Base-by-base conservation (phyloP, 1,284 basidiomycete species). In the Mycosarcoma mackinlayi region DNA sequence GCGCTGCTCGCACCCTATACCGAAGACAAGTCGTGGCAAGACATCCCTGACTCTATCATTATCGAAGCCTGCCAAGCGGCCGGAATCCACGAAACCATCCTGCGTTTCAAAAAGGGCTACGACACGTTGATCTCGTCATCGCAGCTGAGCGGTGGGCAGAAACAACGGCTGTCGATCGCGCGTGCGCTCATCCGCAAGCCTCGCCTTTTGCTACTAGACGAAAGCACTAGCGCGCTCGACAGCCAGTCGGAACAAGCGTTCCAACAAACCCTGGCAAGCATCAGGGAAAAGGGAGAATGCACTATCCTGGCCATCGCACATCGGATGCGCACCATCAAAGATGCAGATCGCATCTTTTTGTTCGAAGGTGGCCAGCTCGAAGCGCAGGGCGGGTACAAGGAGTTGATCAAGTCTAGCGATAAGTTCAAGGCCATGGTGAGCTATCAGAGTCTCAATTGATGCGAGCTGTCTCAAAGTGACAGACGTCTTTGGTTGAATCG, bases 31-130 rank as follows among this genome's bases (percentile, higher is more conserved):
- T 16, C 34, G 0, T 72, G 75, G 57, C 57, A 62, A 11, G 48
- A 19, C 6, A 28, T 72, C 21, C 37, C 55, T 1, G 54, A 58
- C 11, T 44, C 41, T 4, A 10, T 59, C 37, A 42, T 72, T 31
- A 19, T 39, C 23, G 39, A 33, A 2, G 63, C 59, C 0, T 62
- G 59, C 37, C 4, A 47, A 34, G 48, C 40, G 10, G 69, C 69
- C 3, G 58, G 63, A 0, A 67, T 72, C 35, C 62, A 76, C 33
- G 93, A 96, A 73, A 98, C 97, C 77, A 90, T 98, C 39, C 92
- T 92, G 88, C 88, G 89, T 4, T 88, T 98, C 86, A 93, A 94
- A 11, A 86, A 93, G 60, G 92, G 90, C 0, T 90, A 91, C 69
- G 90, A 92, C 66, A 92, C 91, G 0, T 57, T 64, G n/a, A 72